Evolutionary conservation across 306 rosid genomes (phyloP).

Genomic region (Purshia tridentata): DNA sequence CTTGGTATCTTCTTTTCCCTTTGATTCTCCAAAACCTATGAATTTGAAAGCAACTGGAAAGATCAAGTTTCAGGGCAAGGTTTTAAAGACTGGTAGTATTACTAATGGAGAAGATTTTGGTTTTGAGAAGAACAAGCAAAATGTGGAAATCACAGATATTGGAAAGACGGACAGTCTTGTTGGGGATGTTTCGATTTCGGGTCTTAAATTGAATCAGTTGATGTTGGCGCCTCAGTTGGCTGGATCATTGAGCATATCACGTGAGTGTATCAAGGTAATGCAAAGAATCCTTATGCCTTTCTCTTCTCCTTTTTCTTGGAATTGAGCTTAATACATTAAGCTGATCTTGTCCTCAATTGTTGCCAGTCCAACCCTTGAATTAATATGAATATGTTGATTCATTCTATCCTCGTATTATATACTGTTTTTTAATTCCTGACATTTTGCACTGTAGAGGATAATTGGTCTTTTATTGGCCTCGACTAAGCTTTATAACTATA

Average conservation of each 20-base stretch:
- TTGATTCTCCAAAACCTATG: slow-evolving; percentile 80
- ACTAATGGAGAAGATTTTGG: slow-evolving; percentile 42
- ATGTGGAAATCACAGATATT: slow-evolving; percentile 34
- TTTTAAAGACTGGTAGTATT: slow-evolving; percentile 46
- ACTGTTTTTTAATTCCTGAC: background rate
- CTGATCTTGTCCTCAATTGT: background rate
- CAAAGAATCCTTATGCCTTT: slow-evolving; percentile 5
- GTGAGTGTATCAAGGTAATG: slow-evolving; percentile 65
- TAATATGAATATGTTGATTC: background rate
- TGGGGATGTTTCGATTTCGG: slow-evolving; percentile 77
- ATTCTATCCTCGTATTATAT: background rate
- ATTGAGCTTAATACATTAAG: background rate
- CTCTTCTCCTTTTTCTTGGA: background rate
- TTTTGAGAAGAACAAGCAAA: slow-evolving; percentile 39
- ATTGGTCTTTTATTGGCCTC: background rate
- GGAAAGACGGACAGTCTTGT: slow-evolving; percentile 50
- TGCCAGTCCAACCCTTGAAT: background rate
- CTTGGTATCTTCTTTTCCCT: slow-evolving; percentile 56
- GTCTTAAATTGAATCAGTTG: slow-evolving; percentile 88
- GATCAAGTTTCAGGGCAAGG: slow-evolving; percentile 84
- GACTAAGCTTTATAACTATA: background rate
- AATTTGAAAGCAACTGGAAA: slow-evolving; percentile 82
- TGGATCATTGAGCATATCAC: slow-evolving; percentile 68
- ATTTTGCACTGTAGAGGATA: background rate
- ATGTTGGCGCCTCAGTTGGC: slow-evolving; percentile 84